Evolutionary conservation across 2,329 filamentous ascomycete genomes (phyloP), one percentile per base, ranked within the genome.

Genomic region (Xylariaceae sp.): DNA sequence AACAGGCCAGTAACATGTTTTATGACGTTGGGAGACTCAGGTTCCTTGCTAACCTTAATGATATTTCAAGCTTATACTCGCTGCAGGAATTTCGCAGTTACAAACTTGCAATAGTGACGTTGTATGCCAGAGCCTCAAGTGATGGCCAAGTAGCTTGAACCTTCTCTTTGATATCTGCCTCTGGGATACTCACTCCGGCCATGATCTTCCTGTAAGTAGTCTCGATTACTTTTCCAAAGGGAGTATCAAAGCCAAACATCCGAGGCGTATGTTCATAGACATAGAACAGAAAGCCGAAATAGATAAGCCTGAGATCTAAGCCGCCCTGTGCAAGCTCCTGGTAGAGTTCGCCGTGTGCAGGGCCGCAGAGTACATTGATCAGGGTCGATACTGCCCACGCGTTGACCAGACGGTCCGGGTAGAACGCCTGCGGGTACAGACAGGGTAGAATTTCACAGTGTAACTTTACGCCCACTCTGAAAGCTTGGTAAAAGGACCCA

Each of bases 271-370:
- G 36, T 12, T 70, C 67, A 50, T 65, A 59, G 14, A 68, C 46
- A 17, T 67, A 64, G 43, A 69, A 63, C 8, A 71, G 56, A 23
- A 69, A 64, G 5, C 67, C 67, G 44, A 67, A 62, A 39, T 67
- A 69, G 24, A 65, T 37, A 39, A 66, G 36, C 37, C 66, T 65
- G 44, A 68, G 61, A 33, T 68, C 63, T n/a, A 70, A 4, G 19
- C 65, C 65, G 19, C 52, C 53, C 39, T 62, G 34, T 8, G 59
- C 56, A 21, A 69, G 53, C 40, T 69, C 67, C 16, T 65, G 46
- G 45, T 63, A 64, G 9, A 69, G 39, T 8, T 63, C 60, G 50
- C 61, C 21, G 34, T 63, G 46, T 34, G 46, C 44, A 3, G 61
- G 54, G 9, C 67, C 62, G 17, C 60, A 66, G 21, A 70, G 62